Evolutionary conservation across 2,329 filamentous ascomycete genomes (phyloP), one percentile per base, ranked within the genome.

Genomic region (Aspergillus sp.): DNA sequence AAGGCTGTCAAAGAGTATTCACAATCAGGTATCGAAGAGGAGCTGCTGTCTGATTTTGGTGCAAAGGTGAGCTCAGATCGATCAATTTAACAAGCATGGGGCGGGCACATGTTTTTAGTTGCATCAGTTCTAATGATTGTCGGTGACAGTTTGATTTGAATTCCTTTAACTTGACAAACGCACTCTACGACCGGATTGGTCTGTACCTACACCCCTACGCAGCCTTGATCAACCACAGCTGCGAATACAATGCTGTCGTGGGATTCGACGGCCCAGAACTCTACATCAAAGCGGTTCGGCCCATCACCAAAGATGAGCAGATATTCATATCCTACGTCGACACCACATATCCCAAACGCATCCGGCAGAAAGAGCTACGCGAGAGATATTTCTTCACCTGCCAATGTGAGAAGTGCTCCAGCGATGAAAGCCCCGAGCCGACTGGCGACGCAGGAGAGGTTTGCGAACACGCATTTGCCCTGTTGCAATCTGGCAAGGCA

Each of bases 271-370:
- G 82, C 19, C 73, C 79, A 3, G 68, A 73, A 33, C 69, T 85
- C 9, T 75, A 75, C 14, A 66, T 86, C 33, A 81, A 83, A 35
- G 79, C 84, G 0, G 70, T 86, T 1, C 73, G 72, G 12, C 75
- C 79, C 0, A 85, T 88, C 59, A 69, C 74, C 17, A 76, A 79
- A 57, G 80, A 78, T 59, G 80, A 85, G 31, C 84, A 89, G 66
- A 76, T 88, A 31, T 83, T 79, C 63, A 83, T 87, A 58, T 83
- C 84, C 3, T 89, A 89, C 66, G 77, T 86, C 60, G 86, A 88
- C 64, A 75, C 75, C 37, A 84, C 81, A 0, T 79, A 80, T 40
- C 79, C 84, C 0, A 78, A 76, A 24, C 63, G 72, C 8, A 73
- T 75, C n/a, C 81, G 86, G 3, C 82, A 80, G 60, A 70, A 70